A percentile compares a stretch with the other conserved stretches of the same genome.
Conservation (phyloP, 768 basidiomycete species). For the Pleurotus platypus region DNA sequence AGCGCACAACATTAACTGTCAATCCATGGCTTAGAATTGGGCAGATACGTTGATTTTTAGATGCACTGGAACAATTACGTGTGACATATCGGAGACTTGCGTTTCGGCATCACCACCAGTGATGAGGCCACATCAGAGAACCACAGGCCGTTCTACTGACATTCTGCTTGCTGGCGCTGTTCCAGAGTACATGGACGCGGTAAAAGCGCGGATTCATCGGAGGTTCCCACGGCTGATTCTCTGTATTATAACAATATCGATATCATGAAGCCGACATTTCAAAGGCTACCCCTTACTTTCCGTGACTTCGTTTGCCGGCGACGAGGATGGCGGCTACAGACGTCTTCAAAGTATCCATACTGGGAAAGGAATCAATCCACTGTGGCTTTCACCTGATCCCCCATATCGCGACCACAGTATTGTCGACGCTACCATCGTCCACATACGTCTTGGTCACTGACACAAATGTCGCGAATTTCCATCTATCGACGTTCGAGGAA, state of each 20-base stretch:
- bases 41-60: too few relatives aligned
- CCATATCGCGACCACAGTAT: slow-evolving; percentile 77
- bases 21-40: too few relatives aligned
- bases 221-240: slow-evolving; percentile 7
- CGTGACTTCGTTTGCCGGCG: not conserved
- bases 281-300: too few relatives aligned
- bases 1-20: too few relatives aligned
- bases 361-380: slow-evolving; percentile 84
- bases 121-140: too few relatives aligned
- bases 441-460: slow-evolving; percentile 93
- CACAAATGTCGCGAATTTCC: slow-evolving; percentile 79
- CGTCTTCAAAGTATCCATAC: slow-evolving; percentile 77
- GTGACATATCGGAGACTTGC: too few relatives aligned
- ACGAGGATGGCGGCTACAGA: slow-evolving; percentile 44
- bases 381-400: slow-evolving; percentile 91
- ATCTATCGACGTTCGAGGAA: slow-evolving; percentile 63
- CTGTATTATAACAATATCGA: slow-evolving; percentile 6
- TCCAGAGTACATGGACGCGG: not conserved
- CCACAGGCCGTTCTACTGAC: too few relatives aligned
- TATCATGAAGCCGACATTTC: not conserved
- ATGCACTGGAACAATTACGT: too few relatives aligned
- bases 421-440: slow-evolving; percentile 68
- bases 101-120: too few relatives aligned
- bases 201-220: slow-evolving; percentile 6
- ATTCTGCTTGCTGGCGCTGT: too few relatives aligned